Evolutionary conservation across 192 early-diverging fungal species (phyloP).

Genomic region (Entomortierella beljakovae): DNA sequence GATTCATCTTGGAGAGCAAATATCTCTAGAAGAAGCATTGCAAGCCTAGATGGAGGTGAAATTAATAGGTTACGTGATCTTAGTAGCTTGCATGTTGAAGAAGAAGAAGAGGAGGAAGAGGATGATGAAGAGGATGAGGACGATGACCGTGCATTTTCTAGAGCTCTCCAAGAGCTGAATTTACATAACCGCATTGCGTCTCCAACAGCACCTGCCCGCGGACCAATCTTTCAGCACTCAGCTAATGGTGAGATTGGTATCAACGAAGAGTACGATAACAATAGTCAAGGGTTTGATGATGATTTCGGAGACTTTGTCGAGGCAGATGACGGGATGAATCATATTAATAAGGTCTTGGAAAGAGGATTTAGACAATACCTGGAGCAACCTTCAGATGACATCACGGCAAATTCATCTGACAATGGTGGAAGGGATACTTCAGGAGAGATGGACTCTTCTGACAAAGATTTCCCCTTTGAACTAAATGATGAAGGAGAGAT

Average conservation of each 20-base stretch:
- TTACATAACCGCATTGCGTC: constrained; percentile 22
- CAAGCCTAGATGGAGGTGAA: constrained; percentile 8
- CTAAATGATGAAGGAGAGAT: constrained; percentile 30
- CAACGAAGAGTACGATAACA: not conserved
- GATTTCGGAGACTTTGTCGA: constrained; percentile 46
- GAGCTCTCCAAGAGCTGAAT: constrained; percentile 34
- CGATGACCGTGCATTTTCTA: constrained; percentile 38
- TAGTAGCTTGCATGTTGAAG: not conserved
- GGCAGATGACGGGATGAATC: constrained; percentile 12
- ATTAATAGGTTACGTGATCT: not conserved
- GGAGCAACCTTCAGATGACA: constrained; percentile 6
- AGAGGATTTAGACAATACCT: constrained; percentile 30
- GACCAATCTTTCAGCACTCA: not conserved
- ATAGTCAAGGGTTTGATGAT: constrained; percentile 18
- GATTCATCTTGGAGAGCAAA: constrained; percentile 24
- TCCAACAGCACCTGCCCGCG: constrained; percentile 6
- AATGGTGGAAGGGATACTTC: constrained; percentile 23
- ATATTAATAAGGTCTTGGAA: constrained; percentile 12
- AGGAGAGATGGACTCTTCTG: constrained; percentile 15
- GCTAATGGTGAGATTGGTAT: not conserved
- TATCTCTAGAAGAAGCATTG: constrained; percentile 8
- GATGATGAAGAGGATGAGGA: constrained; percentile 44
- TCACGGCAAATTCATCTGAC: constrained; percentile 11
- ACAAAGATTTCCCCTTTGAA: constrained; percentile 28
- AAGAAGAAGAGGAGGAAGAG: constrained; percentile 15